Evolutionary conservation across 2,329 filamentous ascomycete species (phyloP).

Genomic region (Cercospora zeae-maydis): DNA sequence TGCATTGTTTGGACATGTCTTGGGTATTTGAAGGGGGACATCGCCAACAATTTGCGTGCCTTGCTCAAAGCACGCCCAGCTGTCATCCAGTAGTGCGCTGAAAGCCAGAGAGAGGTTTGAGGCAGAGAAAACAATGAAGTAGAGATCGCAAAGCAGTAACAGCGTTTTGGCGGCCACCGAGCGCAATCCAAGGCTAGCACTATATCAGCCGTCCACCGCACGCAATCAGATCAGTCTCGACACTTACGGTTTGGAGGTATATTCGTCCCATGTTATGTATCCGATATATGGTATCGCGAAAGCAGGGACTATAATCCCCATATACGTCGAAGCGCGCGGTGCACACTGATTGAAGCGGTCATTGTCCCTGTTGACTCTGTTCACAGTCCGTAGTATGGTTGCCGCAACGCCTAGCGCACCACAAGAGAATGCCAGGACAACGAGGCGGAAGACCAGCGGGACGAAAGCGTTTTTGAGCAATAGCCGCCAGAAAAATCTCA

Average conservation of each 20-base stretch:
- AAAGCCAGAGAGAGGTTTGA: slow-evolving; percentile 90
- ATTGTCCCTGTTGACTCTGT: slow-evolving; percentile 38
- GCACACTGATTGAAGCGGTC: slow-evolving; percentile 38
- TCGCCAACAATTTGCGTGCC: slow-evolving; percentile 16
- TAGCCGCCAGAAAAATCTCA: slow-evolving; percentile 46
- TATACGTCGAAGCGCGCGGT: slow-evolving; percentile 64
- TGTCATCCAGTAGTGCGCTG: slow-evolving; percentile 66
- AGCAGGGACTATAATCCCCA: slow-evolving; percentile 85
- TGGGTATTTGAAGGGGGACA: slow-evolving; percentile 25
- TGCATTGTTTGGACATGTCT: slow-evolving; percentile 36
- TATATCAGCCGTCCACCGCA: slow-evolving; percentile 13
- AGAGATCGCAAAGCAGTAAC: slow-evolving; percentile 83
- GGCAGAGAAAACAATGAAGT: slow-evolving; percentile 97
- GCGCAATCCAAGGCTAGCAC: slow-evolving; percentile 65
- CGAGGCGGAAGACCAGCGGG: slow-evolving; percentile 76
- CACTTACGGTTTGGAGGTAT: slow-evolving; percentile 73
- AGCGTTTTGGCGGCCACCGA: slow-evolving; percentile 80
- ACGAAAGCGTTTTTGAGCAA: slow-evolving; percentile 80
- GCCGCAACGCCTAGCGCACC: slow-evolving; percentile 75
- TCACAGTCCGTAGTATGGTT: slow-evolving; percentile 60
- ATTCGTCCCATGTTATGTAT: slow-evolving; percentile 96
- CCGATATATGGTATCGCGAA: slow-evolving; percentile 84
- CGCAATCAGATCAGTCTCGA: background rate
- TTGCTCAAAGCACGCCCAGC: slow-evolving; percentile 48
- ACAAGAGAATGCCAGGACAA: slow-evolving; percentile 77